Evolutionary conservation across 306 rosid genomes (phyloP).

Genomic region (Quercus variabilis): DNA sequence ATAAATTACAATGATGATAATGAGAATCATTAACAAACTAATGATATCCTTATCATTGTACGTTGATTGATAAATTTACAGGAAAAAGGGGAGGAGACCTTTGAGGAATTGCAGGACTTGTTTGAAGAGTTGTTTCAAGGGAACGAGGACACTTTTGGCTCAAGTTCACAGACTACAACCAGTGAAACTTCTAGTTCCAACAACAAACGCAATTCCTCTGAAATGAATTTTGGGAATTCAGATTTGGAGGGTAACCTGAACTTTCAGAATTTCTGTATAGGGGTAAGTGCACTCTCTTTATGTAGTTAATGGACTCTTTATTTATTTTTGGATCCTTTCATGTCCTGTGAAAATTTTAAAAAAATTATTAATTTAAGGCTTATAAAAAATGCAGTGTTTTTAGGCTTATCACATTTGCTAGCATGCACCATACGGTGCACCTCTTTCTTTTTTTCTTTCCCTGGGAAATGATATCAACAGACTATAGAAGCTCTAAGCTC

Average conservation of each 20-base stretch:
- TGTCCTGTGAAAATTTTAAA: too few species aligned
- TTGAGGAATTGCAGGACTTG: conserved; percentile 78
- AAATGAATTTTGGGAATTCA: conserved; percentile 42
- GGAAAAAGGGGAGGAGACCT: conserved; percentile 76
- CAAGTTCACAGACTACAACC: conserved; percentile 22
- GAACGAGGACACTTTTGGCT: conserved; percentile 32
- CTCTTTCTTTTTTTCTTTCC: too few species aligned
- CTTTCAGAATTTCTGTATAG: conserved; percentile 57
- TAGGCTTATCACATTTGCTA: too few species aligned
- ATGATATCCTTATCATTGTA: not conserved
- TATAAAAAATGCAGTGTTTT: too few species aligned
- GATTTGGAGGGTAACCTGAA: conserved; percentile 25
- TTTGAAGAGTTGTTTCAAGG: conserved; percentile 80
- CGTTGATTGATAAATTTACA: conserved; percentile 15
- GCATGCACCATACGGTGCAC: too few species aligned
- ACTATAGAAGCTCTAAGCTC: too few species aligned
- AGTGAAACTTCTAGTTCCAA: conserved; percentile 40
- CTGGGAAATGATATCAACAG: too few species aligned
- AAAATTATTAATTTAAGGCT: too few species aligned
- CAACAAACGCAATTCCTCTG: conserved; percentile 59
- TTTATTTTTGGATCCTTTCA: too few species aligned
- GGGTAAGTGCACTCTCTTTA: conserved; percentile 54
- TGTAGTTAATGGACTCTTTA: not conserved
- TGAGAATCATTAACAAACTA: not conserved
- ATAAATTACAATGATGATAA: too few species aligned